Percentiles rank a stretch among this genome's conserved stretches.
Evolutionary conservation across 2,329 filamentous ascomycete genomes (phyloP).

Genomic region (Verticillium longisporum): DNA sequence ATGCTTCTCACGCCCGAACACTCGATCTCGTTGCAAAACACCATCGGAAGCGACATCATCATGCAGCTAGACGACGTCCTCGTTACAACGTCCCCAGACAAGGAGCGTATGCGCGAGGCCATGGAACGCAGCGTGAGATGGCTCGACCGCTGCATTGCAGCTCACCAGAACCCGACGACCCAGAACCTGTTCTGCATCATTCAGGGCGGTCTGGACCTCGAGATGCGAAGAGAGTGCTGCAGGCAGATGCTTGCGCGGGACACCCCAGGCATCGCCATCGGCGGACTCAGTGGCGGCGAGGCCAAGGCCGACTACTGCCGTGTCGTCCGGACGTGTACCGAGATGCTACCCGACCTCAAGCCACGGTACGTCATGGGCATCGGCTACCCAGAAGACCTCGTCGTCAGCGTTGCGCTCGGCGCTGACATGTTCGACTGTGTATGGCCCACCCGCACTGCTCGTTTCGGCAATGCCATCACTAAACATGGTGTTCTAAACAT

Average conservation of each 20-base stretch:
- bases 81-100: slow-evolving; percentile 88
- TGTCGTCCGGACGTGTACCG: slow-evolving; percentile 82
- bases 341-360: slow-evolving; percentile 77
- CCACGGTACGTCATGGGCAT: slow-evolving; percentile 99
- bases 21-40: slow-evolving; percentile 92
- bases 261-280: slow-evolving; percentile 94
- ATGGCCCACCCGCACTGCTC: slow-evolving; percentile 92
- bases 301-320: slow-evolving; percentile 88
- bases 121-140: slow-evolving; percentile 93
- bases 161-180: slow-evolving; percentile 72
- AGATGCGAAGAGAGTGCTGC: slow-evolving; percentile 78
- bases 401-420: slow-evolving; percentile 87
- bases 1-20: slow-evolving; percentile 98
- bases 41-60: slow-evolving; percentile 96
- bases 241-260: slow-evolving; percentile 80
- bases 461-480: slow-evolving; percentile 93
- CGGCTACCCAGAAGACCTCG: slow-evolving; percentile 90
- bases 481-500: slow-evolving; percentile 76
- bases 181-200: slow-evolving; percentile 99
- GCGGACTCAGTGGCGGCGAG: slow-evolving; percentile 89
- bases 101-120: slow-evolving; percentile 80
- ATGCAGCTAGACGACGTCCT: slow-evolving; percentile 99
- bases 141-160: slow-evolving; percentile 90
- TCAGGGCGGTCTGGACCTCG: slow-evolving; percentile 86
- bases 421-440: slow-evolving; percentile 99